These are phyloP conservation scores for Arthrobotrys pseudoclavata DNA, from an alignment of 2,329 filamentous ascomycete species.

Conservation along the genomic window DNA sequence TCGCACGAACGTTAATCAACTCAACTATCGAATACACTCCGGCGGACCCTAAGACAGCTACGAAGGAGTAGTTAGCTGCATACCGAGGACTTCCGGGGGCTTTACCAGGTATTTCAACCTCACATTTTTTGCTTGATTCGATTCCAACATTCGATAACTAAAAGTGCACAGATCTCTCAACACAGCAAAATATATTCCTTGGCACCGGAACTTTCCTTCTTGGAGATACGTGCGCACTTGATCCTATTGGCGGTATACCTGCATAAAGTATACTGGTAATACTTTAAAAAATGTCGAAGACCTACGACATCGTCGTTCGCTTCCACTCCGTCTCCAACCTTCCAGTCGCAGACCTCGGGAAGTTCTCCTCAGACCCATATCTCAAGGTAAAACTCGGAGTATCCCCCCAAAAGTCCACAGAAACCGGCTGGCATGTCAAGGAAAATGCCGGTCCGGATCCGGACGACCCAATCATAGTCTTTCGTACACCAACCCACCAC, in stretches of 20 bases:
- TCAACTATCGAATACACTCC: background rate
- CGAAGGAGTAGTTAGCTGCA: background rate
- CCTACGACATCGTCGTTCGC: conserved; percentile 52
- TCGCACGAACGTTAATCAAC: background rate
- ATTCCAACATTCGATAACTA: no score
- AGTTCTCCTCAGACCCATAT: conserved; percentile 57
- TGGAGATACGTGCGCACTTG: background rate
- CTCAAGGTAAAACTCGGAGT: conserved; percentile 56
- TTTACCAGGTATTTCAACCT: background rate
- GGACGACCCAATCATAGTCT: conserved; percentile 56
- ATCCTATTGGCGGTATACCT: background rate
- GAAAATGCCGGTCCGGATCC: conserved; percentile 49
- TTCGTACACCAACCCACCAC: conserved; percentile 57
- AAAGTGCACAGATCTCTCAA: background rate
- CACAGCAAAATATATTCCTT: conserved; percentile 3
- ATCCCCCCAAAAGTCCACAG: conserved; percentile 40
- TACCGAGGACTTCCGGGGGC: conserved; percentile 1
- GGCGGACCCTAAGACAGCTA: background rate
- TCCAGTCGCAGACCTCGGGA: conserved; percentile 56
- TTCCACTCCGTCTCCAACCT: conserved; percentile 59
- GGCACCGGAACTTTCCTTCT: background rate
- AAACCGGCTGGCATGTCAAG: conserved; percentile 51
- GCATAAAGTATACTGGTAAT: background rate
- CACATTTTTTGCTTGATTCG: no score
- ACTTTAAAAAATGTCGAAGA: conserved; percentile 4